Conservation (phyloP, 139 green algal genomes). For the Chlamydomonas sp. region DNA sequence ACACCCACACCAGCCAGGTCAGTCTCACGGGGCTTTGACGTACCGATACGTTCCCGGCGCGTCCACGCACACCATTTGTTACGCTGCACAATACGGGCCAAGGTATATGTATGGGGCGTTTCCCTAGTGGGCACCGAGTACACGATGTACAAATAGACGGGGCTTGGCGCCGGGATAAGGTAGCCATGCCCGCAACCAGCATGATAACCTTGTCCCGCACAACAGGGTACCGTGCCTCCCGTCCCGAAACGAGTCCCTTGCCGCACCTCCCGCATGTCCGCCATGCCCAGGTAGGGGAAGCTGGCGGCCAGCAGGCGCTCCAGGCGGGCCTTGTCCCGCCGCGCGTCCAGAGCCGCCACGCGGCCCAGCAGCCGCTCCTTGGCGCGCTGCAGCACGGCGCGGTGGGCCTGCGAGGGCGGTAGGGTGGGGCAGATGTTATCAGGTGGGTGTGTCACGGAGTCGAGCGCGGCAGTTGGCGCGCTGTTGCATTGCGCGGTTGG, state of each 20-base stretch:
- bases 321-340: slow-evolving; percentile 49
- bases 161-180: too few species aligned
- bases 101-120: too few species aligned
- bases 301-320: slow-evolving; percentile 62
- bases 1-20: background rate
- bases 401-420: slow-evolving; percentile 63
- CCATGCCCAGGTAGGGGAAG: slow-evolving; percentile 73
- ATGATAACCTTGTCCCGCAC: too few species aligned
- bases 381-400: slow-evolving; percentile 64
- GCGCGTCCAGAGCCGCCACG: slow-evolving; percentile 19
- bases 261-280: slow-evolving; percentile 68
- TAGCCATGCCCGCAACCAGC: too few species aligned
- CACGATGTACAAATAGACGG: too few species aligned
- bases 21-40: background rate
- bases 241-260: too few species aligned
- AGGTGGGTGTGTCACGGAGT: background rate
- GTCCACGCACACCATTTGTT: background rate
- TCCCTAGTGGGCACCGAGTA: too few species aligned
- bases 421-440: background rate
- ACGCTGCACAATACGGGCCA: too few species aligned
- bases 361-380: slow-evolving; percentile 62
- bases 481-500: too few species aligned
- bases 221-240: too few species aligned
- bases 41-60: background rate
- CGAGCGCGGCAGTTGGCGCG: too few species aligned